Percentiles rank a stretch among this genome's conserved stretches.
Conservation (phyloP, 2,329 filamentous ascomycete species). For the Hymenoscyphus occultus region DNA sequence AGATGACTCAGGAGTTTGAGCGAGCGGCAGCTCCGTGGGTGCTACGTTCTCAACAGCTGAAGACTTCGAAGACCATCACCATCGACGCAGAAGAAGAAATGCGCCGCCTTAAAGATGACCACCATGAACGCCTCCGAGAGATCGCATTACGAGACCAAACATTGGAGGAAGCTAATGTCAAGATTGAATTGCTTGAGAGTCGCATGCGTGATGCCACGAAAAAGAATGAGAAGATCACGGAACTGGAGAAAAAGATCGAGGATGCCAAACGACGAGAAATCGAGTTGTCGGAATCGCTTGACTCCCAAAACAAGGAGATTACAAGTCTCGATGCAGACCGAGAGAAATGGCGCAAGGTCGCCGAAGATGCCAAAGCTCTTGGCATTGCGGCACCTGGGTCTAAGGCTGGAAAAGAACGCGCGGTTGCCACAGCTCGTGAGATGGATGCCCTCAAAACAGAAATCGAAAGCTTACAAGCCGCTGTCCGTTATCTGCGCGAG, state of each 20-base stretch:
- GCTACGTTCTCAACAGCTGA: constrained; percentile 75
- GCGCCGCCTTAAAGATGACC: constrained; percentile 72
- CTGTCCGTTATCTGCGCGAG: constrained; percentile 65
- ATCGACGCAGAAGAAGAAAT: constrained; percentile 85
- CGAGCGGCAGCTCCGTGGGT: constrained; percentile 76
- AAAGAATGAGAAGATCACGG: constrained; percentile 67
- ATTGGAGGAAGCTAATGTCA: constrained; percentile 82
- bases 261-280: constrained; percentile 49
- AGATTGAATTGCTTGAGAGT: constrained; percentile 88
- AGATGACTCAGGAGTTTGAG: constrained; percentile 77
- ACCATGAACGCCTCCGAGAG: constrained; percentile 71
- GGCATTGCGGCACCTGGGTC: constrained; percentile 45
- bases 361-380: constrained; percentile 58
- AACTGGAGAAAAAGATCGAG: constrained; percentile 59
- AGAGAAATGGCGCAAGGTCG: constrained; percentile 70
- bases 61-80: constrained; percentile 74
- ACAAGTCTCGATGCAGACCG: constrained; percentile 62
- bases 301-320: constrained; percentile 65
- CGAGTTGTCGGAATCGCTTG: constrained; percentile 60
- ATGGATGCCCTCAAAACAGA: constrained; percentile 70
- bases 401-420: constrained; percentile 61
- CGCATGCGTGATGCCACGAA: constrained; percentile 79
- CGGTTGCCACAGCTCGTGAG: constrained; percentile 68
- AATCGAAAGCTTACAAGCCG: constrained; percentile 60
- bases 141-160: constrained; percentile 75